Percentiles rank a stretch among this genome's conserved stretches.
Evolutionary conservation across 2,329 filamentous ascomycete genomes (phyloP).

Genomic region (Aspergillus aculeatus): DNA sequence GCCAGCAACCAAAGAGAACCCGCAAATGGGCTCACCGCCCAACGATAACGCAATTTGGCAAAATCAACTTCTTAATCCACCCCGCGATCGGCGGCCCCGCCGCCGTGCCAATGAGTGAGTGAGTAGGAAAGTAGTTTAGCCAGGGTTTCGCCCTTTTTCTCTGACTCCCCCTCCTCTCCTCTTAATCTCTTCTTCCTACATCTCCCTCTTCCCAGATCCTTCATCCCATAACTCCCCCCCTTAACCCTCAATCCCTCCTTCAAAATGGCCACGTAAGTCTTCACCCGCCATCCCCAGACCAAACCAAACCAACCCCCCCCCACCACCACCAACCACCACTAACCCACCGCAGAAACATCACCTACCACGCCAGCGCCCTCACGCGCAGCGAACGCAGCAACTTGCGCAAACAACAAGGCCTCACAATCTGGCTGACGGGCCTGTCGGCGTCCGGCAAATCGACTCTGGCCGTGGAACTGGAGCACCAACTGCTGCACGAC

Average conservation of each 20-base stretch:
- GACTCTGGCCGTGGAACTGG: conserved; percentile 91
- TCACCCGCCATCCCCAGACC: background rate
- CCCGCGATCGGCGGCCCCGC: conserved; percentile 27
- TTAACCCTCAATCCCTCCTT: conserved; percentile 10
- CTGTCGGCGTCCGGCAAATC: conserved; percentile 96
- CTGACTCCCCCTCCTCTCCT: conserved; percentile 3
- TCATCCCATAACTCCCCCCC: background rate
- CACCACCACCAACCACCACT: conserved; percentile 2
- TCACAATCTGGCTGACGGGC: conserved; percentile 97
- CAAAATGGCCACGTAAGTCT: conserved; percentile 40
- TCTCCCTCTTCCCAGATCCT: background rate
- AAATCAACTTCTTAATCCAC: conserved; percentile 5
- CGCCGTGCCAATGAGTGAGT: background rate
- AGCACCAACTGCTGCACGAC: conserved; percentile 78
- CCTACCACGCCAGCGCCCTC: conserved; percentile 45
- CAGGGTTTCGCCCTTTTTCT: conserved; percentile 1
- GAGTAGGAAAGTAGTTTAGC: background rate
- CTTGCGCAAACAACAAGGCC: conserved; percentile 75
- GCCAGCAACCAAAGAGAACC: too few relatives aligned
- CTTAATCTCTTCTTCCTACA: background rate
- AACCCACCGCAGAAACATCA: conserved; percentile 43
- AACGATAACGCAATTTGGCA: conserved; percentile 1
- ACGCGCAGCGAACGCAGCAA: conserved; percentile 43
- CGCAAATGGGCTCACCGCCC: background rate
- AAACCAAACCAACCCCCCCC: background rate